phyloP scores from a whole-genome alignment of 148 eudicot genomes.

The Silene uniflora region DNA sequence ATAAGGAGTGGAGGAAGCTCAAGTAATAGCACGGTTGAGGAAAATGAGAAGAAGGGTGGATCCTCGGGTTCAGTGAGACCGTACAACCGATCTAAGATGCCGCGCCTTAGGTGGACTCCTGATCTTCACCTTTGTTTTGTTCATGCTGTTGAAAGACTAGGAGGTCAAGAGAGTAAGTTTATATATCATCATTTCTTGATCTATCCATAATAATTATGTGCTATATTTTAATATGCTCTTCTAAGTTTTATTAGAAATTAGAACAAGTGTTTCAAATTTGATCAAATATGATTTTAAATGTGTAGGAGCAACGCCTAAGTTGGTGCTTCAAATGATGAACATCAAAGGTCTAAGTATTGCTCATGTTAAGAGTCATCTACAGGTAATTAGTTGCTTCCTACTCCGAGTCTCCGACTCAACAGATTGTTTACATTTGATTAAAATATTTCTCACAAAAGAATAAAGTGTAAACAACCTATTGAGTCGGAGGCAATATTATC shows the following conservation, averaged over 20 bases:
- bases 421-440: no score
- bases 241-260: neutral
- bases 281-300: conserved; percentile 12
- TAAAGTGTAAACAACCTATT: no score
- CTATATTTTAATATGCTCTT: neutral
- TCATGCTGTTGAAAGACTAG: conserved; percentile 82
- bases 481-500: no score
- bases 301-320: conserved; percentile 88
- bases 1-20: conserved; percentile 58
- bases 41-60: conserved; percentile 45
- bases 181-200: neutral
- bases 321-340: conserved; percentile 90
- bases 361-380: conserved; percentile 97
- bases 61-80: conserved; percentile 65
- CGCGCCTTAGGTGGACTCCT: conserved; percentile 88
- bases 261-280: neutral
- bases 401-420: no score
- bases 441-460: no score
- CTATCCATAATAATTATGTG: neutral
- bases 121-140: conserved; percentile 85
- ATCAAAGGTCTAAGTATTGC: conserved; percentile 90
- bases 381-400: no score
- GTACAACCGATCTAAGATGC: conserved; percentile 78
- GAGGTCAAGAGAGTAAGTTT: conserved; percentile 85
- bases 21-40: conserved; percentile 73